Percentiles rank a stretch among this genome's conserved stretches.
phyloP scores from a whole-genome alignment of 2,329 filamentous ascomycete genomes.

The Penicillium rolfsii region DNA sequence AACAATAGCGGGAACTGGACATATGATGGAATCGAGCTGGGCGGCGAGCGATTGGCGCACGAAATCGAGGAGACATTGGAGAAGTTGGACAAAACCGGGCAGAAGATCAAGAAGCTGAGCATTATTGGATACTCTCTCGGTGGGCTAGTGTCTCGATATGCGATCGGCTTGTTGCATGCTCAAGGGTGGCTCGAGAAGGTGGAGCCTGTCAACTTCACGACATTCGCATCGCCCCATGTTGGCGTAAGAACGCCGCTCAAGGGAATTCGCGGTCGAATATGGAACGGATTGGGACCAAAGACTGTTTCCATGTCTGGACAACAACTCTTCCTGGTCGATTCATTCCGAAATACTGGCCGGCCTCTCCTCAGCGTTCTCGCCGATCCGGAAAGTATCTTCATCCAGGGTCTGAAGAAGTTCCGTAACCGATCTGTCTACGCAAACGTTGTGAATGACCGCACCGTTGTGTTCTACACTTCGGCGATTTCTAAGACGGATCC shows the following conservation, averaged over 20 bases:
- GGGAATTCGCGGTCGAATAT: slow-evolving; percentile 69
- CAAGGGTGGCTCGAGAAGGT: slow-evolving; percentile 79
- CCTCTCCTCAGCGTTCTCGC: slow-evolving; percentile 80
- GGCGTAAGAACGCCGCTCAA: slow-evolving; percentile 72
- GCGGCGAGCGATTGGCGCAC: slow-evolving; percentile 66
- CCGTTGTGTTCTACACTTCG: slow-evolving; percentile 81
- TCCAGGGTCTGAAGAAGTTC: slow-evolving; percentile 76
- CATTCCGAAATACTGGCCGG: slow-evolving; percentile 78
- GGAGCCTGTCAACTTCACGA: slow-evolving; percentile 89
- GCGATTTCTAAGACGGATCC: slow-evolving; percentile 77
- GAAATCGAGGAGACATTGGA: slow-evolving; percentile 65
- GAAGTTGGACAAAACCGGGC: slow-evolving; percentile 61
- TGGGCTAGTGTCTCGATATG: slow-evolving; percentile 83
- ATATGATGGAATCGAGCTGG: slow-evolving; percentile 69
- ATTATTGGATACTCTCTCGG: slow-evolving; percentile 89
- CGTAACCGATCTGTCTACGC: slow-evolving; percentile 76
- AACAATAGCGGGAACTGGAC: slow-evolving; percentile 62
- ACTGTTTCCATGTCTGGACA: slow-evolving; percentile 81
- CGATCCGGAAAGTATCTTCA: slow-evolving; percentile 83
- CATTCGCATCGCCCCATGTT: slow-evolving; percentile 83
- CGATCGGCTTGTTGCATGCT: slow-evolving; percentile 78
- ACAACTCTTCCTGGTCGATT: slow-evolving; percentile 85
- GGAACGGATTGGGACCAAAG: slow-evolving; percentile 81
- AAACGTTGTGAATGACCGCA: slow-evolving; percentile 85
- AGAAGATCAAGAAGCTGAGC: slow-evolving; percentile 78